Conservation (phyloP, 148 eudicot species). For the Amaranthus hypochondriacus region DNA sequence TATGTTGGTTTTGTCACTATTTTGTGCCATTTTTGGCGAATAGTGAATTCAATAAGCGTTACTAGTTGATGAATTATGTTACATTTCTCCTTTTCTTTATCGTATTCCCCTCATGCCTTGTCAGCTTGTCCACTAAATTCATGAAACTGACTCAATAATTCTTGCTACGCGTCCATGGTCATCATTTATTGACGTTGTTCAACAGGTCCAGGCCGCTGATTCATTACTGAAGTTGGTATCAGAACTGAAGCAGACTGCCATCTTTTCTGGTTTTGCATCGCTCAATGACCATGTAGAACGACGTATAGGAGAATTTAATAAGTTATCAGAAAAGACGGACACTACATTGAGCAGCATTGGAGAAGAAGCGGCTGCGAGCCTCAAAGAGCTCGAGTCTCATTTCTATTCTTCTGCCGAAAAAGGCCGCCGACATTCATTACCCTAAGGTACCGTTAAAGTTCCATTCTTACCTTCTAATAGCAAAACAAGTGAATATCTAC, state of each 20-base stretch:
- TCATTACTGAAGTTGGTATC: constrained; percentile 77
- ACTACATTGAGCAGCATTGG: constrained; percentile 54
- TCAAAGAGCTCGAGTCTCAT: constrained; percentile 82
- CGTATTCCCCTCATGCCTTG: not conserved
- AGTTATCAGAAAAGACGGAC: constrained; percentile 57
- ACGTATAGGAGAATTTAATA: constrained; percentile 57
- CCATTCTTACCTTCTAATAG: not conserved
- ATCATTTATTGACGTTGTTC: not conserved
- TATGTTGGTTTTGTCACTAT: too few species aligned
- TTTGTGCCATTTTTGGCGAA: too few species aligned
- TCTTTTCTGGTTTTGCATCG: constrained; percentile 85
- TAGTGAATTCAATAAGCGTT: too few species aligned
- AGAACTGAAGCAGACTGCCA: constrained; percentile 81
- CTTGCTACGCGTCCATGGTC: not conserved
- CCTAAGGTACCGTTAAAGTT: constrained; percentile 3
- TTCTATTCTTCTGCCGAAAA: constrained; percentile 63
- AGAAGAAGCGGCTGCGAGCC: constrained; percentile 88
- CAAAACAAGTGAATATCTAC: not conserved
- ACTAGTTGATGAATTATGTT: too few species aligned
- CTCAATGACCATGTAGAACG: constrained; percentile 84
- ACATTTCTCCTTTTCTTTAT: not conserved
- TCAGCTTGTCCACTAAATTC: not conserved
- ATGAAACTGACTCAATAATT: not conserved
- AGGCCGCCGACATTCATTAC: constrained; percentile 26
- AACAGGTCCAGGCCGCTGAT: constrained; percentile 90